phyloP scores from a whole-genome alignment of 192 early-diverging fungal species.

The Linnemannia schmuckeri region DNA sequence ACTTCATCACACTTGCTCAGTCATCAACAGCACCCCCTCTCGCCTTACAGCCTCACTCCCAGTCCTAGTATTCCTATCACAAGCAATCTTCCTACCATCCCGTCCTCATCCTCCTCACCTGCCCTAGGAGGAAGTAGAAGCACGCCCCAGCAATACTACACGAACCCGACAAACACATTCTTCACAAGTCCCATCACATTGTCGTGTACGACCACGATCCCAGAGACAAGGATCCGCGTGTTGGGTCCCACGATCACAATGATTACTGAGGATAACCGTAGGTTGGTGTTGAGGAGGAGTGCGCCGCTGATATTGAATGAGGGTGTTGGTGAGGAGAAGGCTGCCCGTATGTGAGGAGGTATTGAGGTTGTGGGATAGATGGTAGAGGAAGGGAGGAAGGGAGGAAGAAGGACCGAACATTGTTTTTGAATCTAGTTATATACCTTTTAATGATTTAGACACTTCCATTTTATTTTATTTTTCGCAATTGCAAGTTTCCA shows the following conservation, averaged over 20 bases:
- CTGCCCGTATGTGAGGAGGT: slow-evolving; percentile 30
- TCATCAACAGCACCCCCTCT: neutral
- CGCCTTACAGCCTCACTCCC: neutral
- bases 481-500: too few relatives aligned
- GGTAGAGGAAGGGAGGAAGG: too few relatives aligned
- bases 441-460: too few relatives aligned
- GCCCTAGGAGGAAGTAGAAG: neutral
- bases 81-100: neutral
- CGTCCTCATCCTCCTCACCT: neutral
- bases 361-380: too few relatives aligned
- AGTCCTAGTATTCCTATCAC: neutral
- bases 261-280: slow-evolving; percentile 29
- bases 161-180: slow-evolving; percentile 21
- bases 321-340: slow-evolving; percentile 50
- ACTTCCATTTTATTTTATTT: too few relatives aligned
- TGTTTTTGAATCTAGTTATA: too few relatives aligned
- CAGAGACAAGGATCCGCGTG: slow-evolving; percentile 35
- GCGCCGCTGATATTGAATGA: slow-evolving; percentile 44
- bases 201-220: slow-evolving; percentile 34
- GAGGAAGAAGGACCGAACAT: too few relatives aligned
- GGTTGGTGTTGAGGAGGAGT: slow-evolving; percentile 28
- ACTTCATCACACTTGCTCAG: neutral
- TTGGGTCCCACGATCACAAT: slow-evolving; percentile 38
- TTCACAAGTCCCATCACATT: slow-evolving; percentile 47
- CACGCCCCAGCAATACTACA: neutral